Conservation (phyloP, 768 basidiomycete genomes). For the Mycena latifolia region DNA sequence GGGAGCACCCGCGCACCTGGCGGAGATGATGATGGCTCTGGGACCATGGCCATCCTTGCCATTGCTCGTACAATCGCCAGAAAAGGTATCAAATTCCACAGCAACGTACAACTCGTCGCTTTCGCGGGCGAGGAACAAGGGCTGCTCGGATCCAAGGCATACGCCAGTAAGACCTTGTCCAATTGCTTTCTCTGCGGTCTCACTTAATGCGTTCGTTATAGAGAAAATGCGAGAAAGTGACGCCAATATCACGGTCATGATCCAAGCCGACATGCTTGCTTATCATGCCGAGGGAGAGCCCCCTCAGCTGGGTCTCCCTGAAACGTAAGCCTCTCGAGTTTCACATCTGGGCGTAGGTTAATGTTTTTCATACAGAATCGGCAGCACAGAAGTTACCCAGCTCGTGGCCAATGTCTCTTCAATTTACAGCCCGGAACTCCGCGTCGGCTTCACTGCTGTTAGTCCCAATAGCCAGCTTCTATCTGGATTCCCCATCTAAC, state of each 20-base stretch:
- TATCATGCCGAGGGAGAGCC: constrained; percentile 86
- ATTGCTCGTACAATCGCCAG: constrained; percentile 83
- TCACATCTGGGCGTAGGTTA: constrained; percentile 8
- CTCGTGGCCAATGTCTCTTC: constrained; percentile 81
- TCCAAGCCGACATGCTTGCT: constrained; percentile 94
- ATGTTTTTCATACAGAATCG: constrained; percentile 65
- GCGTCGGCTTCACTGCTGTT: constrained; percentile 74
- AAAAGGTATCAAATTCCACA: constrained; percentile 75
- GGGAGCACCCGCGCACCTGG: constrained; percentile 76
- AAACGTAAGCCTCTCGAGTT: constrained; percentile 57
- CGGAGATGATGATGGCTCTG: constrained; percentile 67
- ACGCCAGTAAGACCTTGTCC: constrained; percentile 70
- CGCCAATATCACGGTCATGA: constrained; percentile 83
- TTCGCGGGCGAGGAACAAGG: constrained; percentile 97
- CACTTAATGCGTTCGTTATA: constrained; percentile 39
- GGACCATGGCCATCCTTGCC: constrained; percentile 77
- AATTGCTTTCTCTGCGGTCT: background rate
- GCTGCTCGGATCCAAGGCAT: constrained; percentile 79
- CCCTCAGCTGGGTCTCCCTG: constrained; percentile 85
- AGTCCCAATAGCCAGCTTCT: constrained; percentile 37
- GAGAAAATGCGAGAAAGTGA: constrained; percentile 68
- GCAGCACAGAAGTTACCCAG: constrained; percentile 79
- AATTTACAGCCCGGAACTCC: constrained; percentile 86
- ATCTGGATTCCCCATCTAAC: constrained; percentile 3
- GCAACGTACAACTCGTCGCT: constrained; percentile 82